Evolutionary conservation across 306 rosid species (phyloP).

Genomic region (Myrica gale): DNA sequence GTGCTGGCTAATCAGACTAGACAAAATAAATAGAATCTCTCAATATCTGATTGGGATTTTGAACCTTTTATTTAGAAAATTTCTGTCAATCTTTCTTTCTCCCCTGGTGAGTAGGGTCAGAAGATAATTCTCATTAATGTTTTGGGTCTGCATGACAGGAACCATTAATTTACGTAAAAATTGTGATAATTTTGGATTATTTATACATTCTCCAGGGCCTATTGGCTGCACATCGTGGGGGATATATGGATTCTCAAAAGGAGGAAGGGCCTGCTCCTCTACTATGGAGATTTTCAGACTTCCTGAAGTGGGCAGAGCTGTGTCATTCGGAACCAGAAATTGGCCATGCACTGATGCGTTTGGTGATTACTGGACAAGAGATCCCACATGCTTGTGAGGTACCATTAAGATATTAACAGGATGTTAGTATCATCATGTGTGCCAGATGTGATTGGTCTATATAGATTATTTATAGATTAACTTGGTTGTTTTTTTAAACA

Average conservation of each 20-base stretch:
- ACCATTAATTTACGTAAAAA: neutral
- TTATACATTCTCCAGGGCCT: slow-evolving; percentile 58
- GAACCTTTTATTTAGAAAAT: neutral
- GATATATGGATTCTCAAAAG: slow-evolving; percentile 93
- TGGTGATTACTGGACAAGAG: slow-evolving; percentile 98
- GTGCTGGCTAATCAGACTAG: neutral
- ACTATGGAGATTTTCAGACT: slow-evolving; percentile 93
- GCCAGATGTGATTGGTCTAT: neutral
- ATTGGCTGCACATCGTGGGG: slow-evolving; percentile 99
- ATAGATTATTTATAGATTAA: neutral
- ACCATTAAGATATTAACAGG: slow-evolving; percentile 24
- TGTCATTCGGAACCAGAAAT: slow-evolving; percentile 94
- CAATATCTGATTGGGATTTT: slow-evolving; percentile 4
- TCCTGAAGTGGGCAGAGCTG: slow-evolving; percentile 98
- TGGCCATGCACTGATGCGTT: slow-evolving; percentile 96
- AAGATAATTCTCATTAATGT: neutral
- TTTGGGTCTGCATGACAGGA: neutral
- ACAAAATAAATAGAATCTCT: slow-evolving; percentile 16
- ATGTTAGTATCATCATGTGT: slow-evolving; percentile 2
- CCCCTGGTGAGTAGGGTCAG: neutral
- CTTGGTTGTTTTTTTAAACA: neutral
- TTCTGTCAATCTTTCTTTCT: neutral
- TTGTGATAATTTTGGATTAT: slow-evolving; percentile 8
- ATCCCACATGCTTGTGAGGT: slow-evolving; percentile 99
- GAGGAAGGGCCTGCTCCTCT: slow-evolving; percentile 99